These are phyloP conservation scores for Tilletia indica DNA, from an alignment of 1,284 basidiomycete genomes.

Conservation along the genomic window DNA sequence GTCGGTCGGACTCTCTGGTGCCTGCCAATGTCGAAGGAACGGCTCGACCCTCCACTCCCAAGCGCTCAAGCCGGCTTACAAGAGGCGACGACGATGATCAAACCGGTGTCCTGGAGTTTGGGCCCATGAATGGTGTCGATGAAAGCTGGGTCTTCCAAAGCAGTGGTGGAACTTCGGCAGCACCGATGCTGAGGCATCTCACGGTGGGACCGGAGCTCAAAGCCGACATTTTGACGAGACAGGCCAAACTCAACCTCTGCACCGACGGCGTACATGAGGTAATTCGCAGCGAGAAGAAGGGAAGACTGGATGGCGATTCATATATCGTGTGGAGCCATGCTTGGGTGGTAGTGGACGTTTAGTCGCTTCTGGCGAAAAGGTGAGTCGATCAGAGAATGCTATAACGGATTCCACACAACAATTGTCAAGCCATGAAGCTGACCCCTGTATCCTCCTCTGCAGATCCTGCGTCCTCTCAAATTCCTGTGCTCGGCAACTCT, in stretches of 20 bases:
- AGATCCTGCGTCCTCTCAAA: constrained; percentile 30
- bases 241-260: constrained; percentile 36
- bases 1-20: constrained; percentile 36
- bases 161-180: background rate
- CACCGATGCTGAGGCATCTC: constrained; percentile 38
- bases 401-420: no score
- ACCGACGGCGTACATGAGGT: constrained; percentile 35
- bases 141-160: constrained; percentile 3
- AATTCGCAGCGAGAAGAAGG: constrained; percentile 38
- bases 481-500: constrained; percentile 45
- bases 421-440: background rate
- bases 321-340: constrained; percentile 33
- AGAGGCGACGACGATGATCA: constrained; percentile 34
- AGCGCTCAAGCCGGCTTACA: constrained; percentile 28
- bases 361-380: constrained; percentile 21
- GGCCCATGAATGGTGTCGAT: background rate
- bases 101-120: constrained; percentile 29
- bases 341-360: constrained; percentile 1
- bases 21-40: background rate
- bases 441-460: background rate
- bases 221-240: constrained; percentile 41
- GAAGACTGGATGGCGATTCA: constrained; percentile 41
- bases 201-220: constrained; percentile 41
- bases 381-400: background rate
- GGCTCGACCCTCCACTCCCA: constrained; percentile 23